phyloP scores from a whole-genome alignment of 768 basidiomycete species.

The Dioszegia crocea region DNA sequence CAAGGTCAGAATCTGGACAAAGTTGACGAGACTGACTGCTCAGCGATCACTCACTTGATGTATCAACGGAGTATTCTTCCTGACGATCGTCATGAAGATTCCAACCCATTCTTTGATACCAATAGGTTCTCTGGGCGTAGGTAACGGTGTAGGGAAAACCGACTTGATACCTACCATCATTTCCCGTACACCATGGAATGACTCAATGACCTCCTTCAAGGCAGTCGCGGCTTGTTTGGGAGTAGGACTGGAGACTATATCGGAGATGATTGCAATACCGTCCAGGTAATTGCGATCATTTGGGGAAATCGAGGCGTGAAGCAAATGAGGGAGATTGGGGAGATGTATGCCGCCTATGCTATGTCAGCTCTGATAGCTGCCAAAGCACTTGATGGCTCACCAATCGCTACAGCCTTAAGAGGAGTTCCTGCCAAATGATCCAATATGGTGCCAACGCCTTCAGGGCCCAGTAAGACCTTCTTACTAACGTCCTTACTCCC shows the following conservation, averaged over 20 bases:
- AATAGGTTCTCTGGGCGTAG: conserved; percentile 5
- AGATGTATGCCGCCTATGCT: conserved; percentile 76
- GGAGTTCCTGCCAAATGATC: conserved; percentile 61
- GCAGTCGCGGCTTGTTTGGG: conserved; percentile 56
- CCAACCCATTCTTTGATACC: conserved; percentile 51
- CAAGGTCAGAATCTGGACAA: neutral
- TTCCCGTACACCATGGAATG: conserved; percentile 38
- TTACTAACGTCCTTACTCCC: conserved; percentile 65
- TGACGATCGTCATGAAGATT: conserved; percentile 57
- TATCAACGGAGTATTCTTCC: conserved; percentile 63
- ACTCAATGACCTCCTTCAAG: conserved; percentile 32
- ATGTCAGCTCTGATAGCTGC: neutral
- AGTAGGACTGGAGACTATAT: conserved; percentile 65
- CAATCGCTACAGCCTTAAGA: conserved; percentile 77
- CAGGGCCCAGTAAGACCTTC: conserved; percentile 64
- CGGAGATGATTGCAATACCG: conserved; percentile 84
- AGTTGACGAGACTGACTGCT: neutral
- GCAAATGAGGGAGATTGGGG: conserved; percentile 66
- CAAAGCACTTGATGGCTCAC: conserved; percentile 52
- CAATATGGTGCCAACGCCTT: conserved; percentile 67
- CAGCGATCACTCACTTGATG: conserved; percentile 70
- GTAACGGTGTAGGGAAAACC: conserved; percentile 52
- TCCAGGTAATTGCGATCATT: conserved; percentile 60
- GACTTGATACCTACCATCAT: conserved; percentile 49
- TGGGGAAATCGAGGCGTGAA: conserved; percentile 66